Percentiles rank a stretch among this genome's conserved stretches.
Conservation (phyloP, 2,329 filamentous ascomycete genomes). For the Trichophyton verrucosum region DNA sequence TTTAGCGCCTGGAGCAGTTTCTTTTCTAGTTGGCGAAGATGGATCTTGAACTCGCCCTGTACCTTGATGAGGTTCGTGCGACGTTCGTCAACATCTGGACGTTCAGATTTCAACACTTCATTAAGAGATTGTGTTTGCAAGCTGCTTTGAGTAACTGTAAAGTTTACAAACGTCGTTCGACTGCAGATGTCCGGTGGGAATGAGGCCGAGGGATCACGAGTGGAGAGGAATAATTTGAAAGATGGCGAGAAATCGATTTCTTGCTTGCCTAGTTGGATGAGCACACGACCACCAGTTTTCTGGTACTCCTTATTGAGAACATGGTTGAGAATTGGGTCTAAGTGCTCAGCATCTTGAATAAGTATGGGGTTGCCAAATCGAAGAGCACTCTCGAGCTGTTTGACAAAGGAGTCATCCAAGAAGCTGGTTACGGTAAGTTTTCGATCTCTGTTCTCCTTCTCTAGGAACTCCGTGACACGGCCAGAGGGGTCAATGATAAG, state of each 20-base stretch:
- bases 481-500: slow-evolving; percentile 97
- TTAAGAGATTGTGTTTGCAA: slow-evolving; percentile 95
- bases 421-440: slow-evolving; percentile 95
- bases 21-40: slow-evolving; percentile 89
- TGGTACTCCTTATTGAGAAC: slow-evolving; percentile 99
- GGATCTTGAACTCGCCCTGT: slow-evolving; percentile 98
- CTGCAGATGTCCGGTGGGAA: slow-evolving; percentile 97
- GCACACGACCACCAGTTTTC: slow-evolving; percentile 90
- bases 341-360: slow-evolving; percentile 93
- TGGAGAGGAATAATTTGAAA: slow-evolving; percentile 91
- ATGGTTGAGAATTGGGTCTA: slow-evolving; percentile 95
- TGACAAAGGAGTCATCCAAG: slow-evolving; percentile 93
- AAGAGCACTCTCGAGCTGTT: slow-evolving; percentile 90
- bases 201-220: slow-evolving; percentile 85
- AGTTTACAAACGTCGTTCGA: slow-evolving; percentile 97
- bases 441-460: slow-evolving; percentile 86
- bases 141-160: slow-evolving; percentile 97
- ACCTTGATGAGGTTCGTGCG: slow-evolving; percentile 96
- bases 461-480: slow-evolving; percentile 83
- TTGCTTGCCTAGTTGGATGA: slow-evolving; percentile 96
- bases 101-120: slow-evolving; percentile 92
- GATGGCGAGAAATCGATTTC: slow-evolving; percentile 98
- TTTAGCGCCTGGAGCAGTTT: slow-evolving; percentile 87
- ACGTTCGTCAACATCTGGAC: slow-evolving; percentile 91
- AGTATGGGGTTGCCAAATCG: slow-evolving; percentile 97